These are phyloP conservation scores for Xylariaceae sp. DNA, from an alignment of 2,329 filamentous ascomycete genomes.

Conservation along the genomic window DNA sequence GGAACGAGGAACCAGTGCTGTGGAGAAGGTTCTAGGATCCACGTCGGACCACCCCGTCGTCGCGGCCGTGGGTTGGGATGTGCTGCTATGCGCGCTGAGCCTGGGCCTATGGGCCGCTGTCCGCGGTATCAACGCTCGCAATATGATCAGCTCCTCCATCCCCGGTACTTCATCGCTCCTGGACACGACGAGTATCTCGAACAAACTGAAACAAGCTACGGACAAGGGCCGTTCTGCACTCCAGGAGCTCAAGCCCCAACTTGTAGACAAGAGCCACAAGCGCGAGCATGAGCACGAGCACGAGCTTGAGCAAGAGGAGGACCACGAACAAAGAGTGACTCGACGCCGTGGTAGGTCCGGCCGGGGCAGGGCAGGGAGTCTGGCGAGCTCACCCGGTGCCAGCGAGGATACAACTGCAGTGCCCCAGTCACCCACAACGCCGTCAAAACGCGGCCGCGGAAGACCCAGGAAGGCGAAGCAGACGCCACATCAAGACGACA, in stretches of 20 bases:
- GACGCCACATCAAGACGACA: background rate
- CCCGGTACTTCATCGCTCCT: slow-evolving; percentile 18
- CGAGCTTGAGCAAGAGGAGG: background rate
- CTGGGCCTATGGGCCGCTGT: slow-evolving; percentile 55
- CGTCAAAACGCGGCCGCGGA: slow-evolving; percentile 17
- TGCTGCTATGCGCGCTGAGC: slow-evolving; percentile 48
- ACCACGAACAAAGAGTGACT: slow-evolving; percentile 19
- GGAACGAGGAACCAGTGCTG: slow-evolving; percentile 41
- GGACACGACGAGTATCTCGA: no score
- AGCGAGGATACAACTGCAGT: slow-evolving; percentile 16
- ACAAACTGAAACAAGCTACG: no score
- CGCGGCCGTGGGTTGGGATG: slow-evolving; percentile 52
- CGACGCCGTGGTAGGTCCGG: slow-evolving; percentile 20
- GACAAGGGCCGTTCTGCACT: no score
- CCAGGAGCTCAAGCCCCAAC: no score
- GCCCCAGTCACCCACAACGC: background rate
- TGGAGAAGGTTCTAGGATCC: slow-evolving; percentile 43
- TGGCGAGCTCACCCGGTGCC: slow-evolving; percentile 19
- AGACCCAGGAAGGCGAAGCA: slow-evolving; percentile 20
- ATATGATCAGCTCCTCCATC: slow-evolving; percentile 39
- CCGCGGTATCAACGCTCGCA: slow-evolving; percentile 43
- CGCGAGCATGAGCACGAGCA: slow-evolving; percentile 13
- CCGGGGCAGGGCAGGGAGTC: slow-evolving; percentile 23
- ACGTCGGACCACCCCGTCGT: slow-evolving; percentile 54
- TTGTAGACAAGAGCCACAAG: no score